A percentile compares a stretch with the other conserved stretches of the same genome.
These are phyloP conservation scores for Arctostaphylos glauca DNA, from an alignment of 148 eudicot genomes.

Conservation along the genomic window DNA sequence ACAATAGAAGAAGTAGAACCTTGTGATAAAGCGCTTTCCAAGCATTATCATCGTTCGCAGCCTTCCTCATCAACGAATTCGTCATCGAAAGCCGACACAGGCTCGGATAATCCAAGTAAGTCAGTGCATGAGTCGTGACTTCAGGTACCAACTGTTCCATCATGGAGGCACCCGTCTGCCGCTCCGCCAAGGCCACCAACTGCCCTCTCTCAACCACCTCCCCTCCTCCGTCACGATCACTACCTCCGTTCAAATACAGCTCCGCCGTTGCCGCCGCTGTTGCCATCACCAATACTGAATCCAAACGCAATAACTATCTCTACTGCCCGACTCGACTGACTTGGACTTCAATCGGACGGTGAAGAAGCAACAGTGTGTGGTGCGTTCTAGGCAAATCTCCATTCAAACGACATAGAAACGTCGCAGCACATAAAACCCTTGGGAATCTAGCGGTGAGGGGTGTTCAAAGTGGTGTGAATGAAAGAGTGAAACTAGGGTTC, in stretches of 20 bases:
- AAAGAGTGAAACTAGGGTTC: neutral
- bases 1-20: constrained; percentile 30
- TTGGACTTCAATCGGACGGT: constrained; percentile 30
- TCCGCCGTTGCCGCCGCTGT: constrained; percentile 25
- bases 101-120: constrained; percentile 88
- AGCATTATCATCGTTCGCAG: constrained; percentile 97
- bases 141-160: constrained; percentile 98
- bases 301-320: constrained; percentile 21
- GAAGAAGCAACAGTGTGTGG: constrained; percentile 38
- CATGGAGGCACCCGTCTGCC: constrained; percentile 80
- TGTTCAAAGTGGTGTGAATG: neutral
- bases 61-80: constrained; percentile 81
- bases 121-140: constrained; percentile 84
- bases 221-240: constrained; percentile 21
- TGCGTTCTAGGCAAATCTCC: constrained; percentile 34
- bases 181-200: constrained; percentile 28
- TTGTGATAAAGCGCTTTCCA: constrained; percentile 96
- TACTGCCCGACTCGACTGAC: neutral
- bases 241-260: constrained; percentile 15
- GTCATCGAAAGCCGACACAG: constrained; percentile 92
- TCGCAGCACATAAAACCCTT: constrained; percentile 30
- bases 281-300: constrained; percentile 17
- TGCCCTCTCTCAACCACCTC: constrained; percentile 42
- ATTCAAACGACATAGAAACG: constrained; percentile 61
- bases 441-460: neutral